Conservation (phyloP, 2,329 filamentous ascomycete species). For the Tympanopsis confertula region DNA sequence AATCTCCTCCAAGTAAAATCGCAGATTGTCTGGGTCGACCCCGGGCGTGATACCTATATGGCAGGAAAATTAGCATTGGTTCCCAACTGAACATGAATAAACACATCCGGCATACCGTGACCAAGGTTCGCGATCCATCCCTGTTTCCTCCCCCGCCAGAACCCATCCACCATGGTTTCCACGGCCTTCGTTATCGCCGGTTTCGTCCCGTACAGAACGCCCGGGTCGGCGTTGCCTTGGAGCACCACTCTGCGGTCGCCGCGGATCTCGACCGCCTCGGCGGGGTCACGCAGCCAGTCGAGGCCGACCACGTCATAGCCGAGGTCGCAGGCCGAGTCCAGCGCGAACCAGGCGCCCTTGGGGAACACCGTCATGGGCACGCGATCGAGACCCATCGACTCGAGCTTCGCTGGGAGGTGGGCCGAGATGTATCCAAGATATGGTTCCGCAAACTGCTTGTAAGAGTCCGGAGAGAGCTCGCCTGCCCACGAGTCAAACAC, state of each 20-base stretch:
- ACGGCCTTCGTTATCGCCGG: conserved; percentile 74
- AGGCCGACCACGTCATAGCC: conserved; percentile 90
- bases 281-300: conserved; percentile 88
- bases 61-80: conserved; percentile 6
- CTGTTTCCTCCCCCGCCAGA: conserved; percentile 66
- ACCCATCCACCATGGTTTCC: conserved; percentile 77
- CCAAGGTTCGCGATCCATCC: conserved; percentile 97
- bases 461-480: conserved; percentile 74
- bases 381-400: conserved; percentile 61
- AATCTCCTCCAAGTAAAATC: conserved; percentile 87
- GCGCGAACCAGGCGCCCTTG: conserved; percentile 91
- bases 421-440: conserved; percentile 76
- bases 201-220: conserved; percentile 75
- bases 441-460: conserved; percentile 75
- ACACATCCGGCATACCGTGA: conserved; percentile 58
- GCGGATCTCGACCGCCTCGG: conserved; percentile 70
- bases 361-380: conserved; percentile 98
- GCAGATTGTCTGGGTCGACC: conserved; percentile 85
- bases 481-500: conserved; percentile 98
- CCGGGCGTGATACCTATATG: conserved; percentile 75
- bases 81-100: not conserved
- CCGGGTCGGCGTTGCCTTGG: conserved; percentile 93
- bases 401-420: conserved; percentile 63
- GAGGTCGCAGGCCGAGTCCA: conserved; percentile 75
- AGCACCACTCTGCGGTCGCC: conserved; percentile 64